Evolutionary conservation across 2,329 filamentous ascomycete species (phyloP).

Genomic region (Teratosphaeria pseudoeucalypti): DNA sequence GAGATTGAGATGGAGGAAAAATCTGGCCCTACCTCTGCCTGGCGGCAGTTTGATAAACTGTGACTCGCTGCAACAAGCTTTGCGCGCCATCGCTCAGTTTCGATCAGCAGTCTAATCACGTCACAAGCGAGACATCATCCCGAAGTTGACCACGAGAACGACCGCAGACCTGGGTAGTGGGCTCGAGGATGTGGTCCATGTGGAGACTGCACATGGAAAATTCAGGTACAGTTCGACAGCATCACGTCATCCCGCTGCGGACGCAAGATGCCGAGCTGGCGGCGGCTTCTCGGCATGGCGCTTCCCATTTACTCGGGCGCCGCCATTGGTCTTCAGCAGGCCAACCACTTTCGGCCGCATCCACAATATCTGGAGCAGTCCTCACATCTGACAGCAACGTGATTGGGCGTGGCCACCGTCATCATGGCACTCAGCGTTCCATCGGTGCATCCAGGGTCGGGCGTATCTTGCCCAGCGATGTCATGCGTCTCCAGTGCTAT

Average conservation of each 20-base stretch:
- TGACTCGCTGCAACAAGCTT: constrained; percentile 1
- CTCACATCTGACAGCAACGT: not conserved
- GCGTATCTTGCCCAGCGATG: not conserved
- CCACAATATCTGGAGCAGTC: constrained; percentile 1
- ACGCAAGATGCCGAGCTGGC: not conserved
- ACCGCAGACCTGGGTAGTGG: not conserved
- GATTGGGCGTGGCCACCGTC: not conserved
- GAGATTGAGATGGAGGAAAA: not conserved
- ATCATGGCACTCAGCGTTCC: not conserved
- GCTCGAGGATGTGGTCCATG: not conserved
- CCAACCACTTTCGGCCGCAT: not conserved
- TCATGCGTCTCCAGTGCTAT: not conserved
- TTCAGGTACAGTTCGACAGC: not conserved
- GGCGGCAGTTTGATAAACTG: not conserved
- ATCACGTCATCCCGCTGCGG: not conserved
- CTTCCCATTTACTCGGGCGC: not conserved
- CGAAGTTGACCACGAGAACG: constrained; percentile 7
- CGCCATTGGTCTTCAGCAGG: not conserved
- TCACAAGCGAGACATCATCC: not conserved
- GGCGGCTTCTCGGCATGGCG: constrained; percentile 1
- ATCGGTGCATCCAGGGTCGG: not conserved
- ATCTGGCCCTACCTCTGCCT: not conserved
- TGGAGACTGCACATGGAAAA: not conserved
- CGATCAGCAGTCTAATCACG: not conserved
- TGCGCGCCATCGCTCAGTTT: constrained; percentile 1